phyloP scores from a whole-genome alignment of 305 asterid genomes.

The Fraxinus velutina region DNA sequence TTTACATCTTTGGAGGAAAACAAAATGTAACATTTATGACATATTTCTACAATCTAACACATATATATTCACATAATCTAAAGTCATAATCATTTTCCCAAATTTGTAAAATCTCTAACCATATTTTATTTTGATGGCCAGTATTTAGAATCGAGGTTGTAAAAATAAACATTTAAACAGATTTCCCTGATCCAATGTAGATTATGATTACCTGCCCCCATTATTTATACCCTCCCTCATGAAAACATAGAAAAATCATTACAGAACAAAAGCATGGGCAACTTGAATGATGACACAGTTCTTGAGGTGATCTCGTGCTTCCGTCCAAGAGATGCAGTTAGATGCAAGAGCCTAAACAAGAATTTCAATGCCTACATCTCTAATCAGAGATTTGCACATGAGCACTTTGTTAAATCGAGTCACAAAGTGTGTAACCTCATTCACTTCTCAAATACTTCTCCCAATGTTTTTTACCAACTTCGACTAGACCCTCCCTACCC shows the following conservation, averaged over 20 bases:
- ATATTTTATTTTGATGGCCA: neutral
- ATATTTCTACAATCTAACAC: neutral
- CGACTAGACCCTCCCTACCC: neutral
- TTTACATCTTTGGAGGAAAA: neutral
- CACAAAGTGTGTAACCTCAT: neutral
- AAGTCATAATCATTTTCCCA: neutral
- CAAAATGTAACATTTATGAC: neutral
- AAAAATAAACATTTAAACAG: too few species aligned
- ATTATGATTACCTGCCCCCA: neutral
- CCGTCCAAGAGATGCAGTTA: neutral
- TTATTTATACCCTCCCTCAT: neutral
- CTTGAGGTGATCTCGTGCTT: neutral
- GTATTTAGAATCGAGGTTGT: neutral
- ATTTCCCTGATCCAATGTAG: neutral
- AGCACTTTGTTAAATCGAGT: neutral
- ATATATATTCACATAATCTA: neutral
- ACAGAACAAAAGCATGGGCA: neutral
- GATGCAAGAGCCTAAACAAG: neutral
- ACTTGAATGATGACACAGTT: neutral
- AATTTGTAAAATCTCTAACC: neutral
- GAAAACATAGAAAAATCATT: neutral
- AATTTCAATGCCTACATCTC: neutral
- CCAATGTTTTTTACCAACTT: neutral
- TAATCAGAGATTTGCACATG: neutral
- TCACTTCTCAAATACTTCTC: neutral